Conservation (phyloP, 2,329 filamentous ascomycete genomes). For the Pyricularia grisea region DNA sequence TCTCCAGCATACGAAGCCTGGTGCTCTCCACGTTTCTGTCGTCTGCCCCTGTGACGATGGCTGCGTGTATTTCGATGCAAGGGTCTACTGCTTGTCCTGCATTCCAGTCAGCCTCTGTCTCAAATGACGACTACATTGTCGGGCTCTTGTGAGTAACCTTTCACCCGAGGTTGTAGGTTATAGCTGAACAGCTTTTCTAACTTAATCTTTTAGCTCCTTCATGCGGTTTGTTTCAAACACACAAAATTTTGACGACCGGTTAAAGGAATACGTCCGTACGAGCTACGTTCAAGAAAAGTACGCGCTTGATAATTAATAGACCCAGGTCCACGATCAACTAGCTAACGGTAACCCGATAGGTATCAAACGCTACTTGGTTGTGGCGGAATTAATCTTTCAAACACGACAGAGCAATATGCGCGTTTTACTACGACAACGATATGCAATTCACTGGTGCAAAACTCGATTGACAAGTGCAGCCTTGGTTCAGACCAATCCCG, state of each 20-base stretch:
- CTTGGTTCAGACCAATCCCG: slow-evolving; percentile 54
- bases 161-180: background rate
- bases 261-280: slow-evolving; percentile 64
- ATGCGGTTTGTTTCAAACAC: slow-evolving; percentile 70
- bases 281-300: slow-evolving; percentile 74
- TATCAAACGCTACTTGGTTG: slow-evolving; percentile 79
- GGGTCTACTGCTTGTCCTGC: slow-evolving; percentile 64
- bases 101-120: slow-evolving; percentile 62
- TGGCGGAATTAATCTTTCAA: slow-evolving; percentile 62
- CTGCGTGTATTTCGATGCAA: slow-evolving; percentile 55
- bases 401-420: slow-evolving; percentile 78
- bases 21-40: slow-evolving; percentile 17
- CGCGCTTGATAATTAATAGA: slow-evolving; percentile 15
- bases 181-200: background rate
- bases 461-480: slow-evolving; percentile 63
- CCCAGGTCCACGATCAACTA: slow-evolving; percentile 1
- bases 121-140: slow-evolving; percentile 47
- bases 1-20: slow-evolving; percentile 8
- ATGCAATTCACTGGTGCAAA: slow-evolving; percentile 91
- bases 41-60: slow-evolving; percentile 25
- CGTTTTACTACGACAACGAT: slow-evolving; percentile 87
- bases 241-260: slow-evolving; percentile 65
- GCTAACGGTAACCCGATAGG: slow-evolving; percentile 35
- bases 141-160: slow-evolving; percentile 51
- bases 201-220: slow-evolving; percentile 58